Evolutionary conservation across 441 rosid genomes (phyloP).

Genomic region (Corymbia calophylla): DNA sequence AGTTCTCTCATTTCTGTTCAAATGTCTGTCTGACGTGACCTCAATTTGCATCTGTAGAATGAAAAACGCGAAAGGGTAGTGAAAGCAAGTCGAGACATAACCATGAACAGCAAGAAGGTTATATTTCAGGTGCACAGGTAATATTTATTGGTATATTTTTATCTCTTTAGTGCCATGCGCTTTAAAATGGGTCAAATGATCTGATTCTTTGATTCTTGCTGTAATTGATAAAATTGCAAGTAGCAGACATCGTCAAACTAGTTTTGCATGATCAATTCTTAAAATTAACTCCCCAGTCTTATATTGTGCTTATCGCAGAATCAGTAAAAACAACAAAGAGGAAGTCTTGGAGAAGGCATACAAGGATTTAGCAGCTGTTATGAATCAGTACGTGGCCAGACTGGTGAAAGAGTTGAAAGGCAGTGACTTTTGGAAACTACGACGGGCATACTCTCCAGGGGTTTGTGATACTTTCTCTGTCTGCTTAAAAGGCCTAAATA

Average conservation of each 20-base stretch:
- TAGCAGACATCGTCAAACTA: not conserved
- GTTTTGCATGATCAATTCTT: not conserved
- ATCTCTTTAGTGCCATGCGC: not conserved
- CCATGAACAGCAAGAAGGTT: constrained; percentile 88
- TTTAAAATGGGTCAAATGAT: not conserved
- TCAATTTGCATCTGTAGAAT: constrained; percentile 32
- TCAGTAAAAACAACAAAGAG: constrained; percentile 61
- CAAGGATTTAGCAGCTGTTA: constrained; percentile 65
- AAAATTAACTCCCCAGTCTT: not conserved
- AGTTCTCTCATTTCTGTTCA: not conserved
- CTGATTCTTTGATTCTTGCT: not conserved
- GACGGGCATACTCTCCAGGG: constrained; percentile 93
- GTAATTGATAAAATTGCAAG: not conserved
- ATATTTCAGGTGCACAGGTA: constrained; percentile 96
- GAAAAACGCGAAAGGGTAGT: constrained; percentile 94
- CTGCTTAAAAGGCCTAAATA: constrained; percentile 1
- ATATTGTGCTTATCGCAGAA: constrained; percentile 24
- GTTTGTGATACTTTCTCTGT: constrained; percentile 19
- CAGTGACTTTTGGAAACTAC: constrained; percentile 87
- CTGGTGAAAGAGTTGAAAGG: constrained; percentile 83
- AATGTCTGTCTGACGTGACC: not conserved
- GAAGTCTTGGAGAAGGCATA: constrained; percentile 81
- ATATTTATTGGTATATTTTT: not conserved
- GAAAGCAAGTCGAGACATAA: constrained; percentile 90
- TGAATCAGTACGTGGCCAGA: constrained; percentile 44